Base-by-base conservation (phyloP, 73 alveolate species). In the Paramecium bursaria region DNA sequence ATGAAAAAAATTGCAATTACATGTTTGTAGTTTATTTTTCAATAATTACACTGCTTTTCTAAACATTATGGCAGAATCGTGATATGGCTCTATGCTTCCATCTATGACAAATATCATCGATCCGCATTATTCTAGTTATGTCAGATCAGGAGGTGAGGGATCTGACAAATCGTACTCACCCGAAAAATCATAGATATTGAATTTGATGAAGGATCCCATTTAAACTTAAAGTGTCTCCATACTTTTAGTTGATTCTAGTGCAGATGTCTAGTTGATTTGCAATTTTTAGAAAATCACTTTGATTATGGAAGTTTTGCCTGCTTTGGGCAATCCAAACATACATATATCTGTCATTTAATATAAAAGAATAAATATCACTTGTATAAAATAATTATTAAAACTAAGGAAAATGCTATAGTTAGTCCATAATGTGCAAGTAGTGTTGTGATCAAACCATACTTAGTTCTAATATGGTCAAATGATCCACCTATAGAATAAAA, bases 151-250 rank as follows among this genome's bases (percentile, higher is more conserved):
- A 0, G 95, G 91, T 11, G 75, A 74, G 60, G 88, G 76, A 74
- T 95, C 96, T 39, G 89, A 87, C 35, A 90, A 85, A 14, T 92
- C 90, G 50, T 90, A 90, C 50, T 90, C 90, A 15, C 97, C 96
- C 26, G 99, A 99, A 93, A 89, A 95, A 86, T 97, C 99, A 21
- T 92, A 88, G 51, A 97, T 88, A 52, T 88, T 87, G 85, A 96
- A 95, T 73, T 88, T 42, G 47, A 96, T 92, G 86, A 77, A 89
- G 33, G 95, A 93, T 88, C 95, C 94, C 42, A 95, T 93, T 76
- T 93, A 94, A 39, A 96, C 95, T 42, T 75, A 51, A 52, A 91
- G 53, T 29, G 86, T 73, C 75, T 96, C 99, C 29, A 92, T 90
- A 27, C 91, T 87, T 17, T 90, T 51, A 30, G 99, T 94, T 17